Evolutionary conservation across 2,329 filamentous ascomycete genomes (phyloP), one percentile per base, ranked within the genome.

Genomic region (Calonectria leucothoes): DNA sequence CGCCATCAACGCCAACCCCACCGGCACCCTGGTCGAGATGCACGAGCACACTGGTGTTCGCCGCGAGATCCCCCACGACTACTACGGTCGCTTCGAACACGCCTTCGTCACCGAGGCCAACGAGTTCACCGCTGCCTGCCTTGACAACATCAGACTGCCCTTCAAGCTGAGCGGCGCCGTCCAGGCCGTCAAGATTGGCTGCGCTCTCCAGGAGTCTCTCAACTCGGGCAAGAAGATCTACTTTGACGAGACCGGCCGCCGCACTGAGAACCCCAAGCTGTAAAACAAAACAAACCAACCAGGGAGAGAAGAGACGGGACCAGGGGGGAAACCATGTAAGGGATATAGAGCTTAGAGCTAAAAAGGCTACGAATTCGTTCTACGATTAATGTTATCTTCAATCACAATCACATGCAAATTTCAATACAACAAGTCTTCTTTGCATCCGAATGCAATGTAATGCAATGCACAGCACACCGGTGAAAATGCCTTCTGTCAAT

Each of bases 51-150:
- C 81, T n/a, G 81, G 81, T 23, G 70, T 93, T 27, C 85, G 89
- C n/a, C 85, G 89, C 63, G 90, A 93, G 81, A 89, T 93, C 27
- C 90, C 91, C 1, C 84, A 86, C 49, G 87, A 91, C 76, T 93
- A 93, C 82, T 93, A 91, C 76, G 92, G 90, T 39, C 85, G 91
- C 0, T 93, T 94, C 78, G 87, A 91, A 77, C 82, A 90, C 48
- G 92, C 92, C 0, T 93, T 93, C 80, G 89, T 92, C 23, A 89
- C 85, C 17, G 91, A 94, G 83, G 88, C 89, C 8, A 90, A 92
- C 69, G 91, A 93, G 82, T 93, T 93, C 77, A 91, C 91, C 2
- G 88, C 88, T 23, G 86, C 86, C 17, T 90, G 90, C 71, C 83
- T 93, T 67, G 91, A 93, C 74, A 84, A 89, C 77, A 90, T 83